Evolutionary conservation across 177 flowering plant genomes (phyloP), one percentile per base, ranked within the genome.

Genomic region (Viscum album): DNA sequence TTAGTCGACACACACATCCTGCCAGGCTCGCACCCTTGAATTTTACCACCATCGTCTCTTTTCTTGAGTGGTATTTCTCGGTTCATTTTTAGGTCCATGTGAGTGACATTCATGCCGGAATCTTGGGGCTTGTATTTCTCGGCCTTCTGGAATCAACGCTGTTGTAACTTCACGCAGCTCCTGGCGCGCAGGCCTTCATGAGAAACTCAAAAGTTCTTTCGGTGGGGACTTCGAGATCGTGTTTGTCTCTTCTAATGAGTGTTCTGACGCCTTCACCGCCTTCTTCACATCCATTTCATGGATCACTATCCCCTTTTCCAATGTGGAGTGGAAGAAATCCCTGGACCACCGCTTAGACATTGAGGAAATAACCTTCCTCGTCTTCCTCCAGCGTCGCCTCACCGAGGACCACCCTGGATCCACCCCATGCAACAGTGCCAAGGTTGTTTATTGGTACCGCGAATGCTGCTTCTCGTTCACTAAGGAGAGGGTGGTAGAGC

Each of bases 51-150:
- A n/a, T n/a, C n/a, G n/a, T n/a, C n/a, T n/a, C n/a, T n/a, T n/a
- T n/a, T n/a, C n/a, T n/a, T n/a, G n/a, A n/a, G n/a, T n/a, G n/a
- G n/a, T n/a, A n/a, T n/a, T n/a, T n/a, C n/a, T n/a, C n/a, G n/a
- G n/a, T n/a, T n/a, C n/a, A n/a, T n/a, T n/a, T n/a, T n/a, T n/a
- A n/a, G n/a, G n/a, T n/a, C n/a, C n/a, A n/a, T n/a, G n/a, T n/a
- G n/a, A n/a, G n/a, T n/a, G n/a, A n/a, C n/a, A n/a, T n/a, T n/a
- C n/a, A n/a, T n/a, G n/a, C n/a, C n/a, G n/a, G n/a, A n/a, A n/a
- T n/a, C n/a, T n/a, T n/a, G n/a, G n/a, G 96, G 92, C 23, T 75
- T 90, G n/a, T 88, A 85, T 76, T 90, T 90, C 78, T 78, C 92
- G 2, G 96, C 96, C 24, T 88, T 87, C 68, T 90, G 96, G 96